These are phyloP conservation scores for Avena insularis DNA, from an alignment of 176 grass and related monocot species.

Conservation along the genomic window DNA sequence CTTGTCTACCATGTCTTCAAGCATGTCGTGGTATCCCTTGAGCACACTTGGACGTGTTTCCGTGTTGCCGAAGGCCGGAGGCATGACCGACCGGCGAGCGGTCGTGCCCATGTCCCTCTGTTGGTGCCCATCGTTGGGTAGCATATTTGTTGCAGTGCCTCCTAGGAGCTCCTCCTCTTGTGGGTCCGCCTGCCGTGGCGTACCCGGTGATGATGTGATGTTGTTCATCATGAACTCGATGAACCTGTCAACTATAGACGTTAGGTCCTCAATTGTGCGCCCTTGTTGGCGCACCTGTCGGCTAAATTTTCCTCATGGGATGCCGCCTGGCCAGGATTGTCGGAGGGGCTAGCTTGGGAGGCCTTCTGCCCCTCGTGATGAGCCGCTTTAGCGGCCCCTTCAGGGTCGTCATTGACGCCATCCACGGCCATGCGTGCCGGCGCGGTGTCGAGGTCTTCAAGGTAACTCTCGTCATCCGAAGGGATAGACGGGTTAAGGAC, in stretches of 20 bases:
- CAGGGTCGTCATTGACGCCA: accelerated
- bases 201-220: accelerated
- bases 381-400: neutral
- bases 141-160: too few species aligned
- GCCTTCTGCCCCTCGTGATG: neutral
- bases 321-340: too few species aligned
- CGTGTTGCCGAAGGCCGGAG: too few species aligned
- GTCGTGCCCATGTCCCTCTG: accelerated
- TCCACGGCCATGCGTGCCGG: neutral
- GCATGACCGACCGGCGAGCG: too few species aligned
- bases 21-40: neutral
- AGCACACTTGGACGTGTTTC: neutral
- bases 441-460: neutral
- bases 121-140: too few species aligned
- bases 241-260: neutral
- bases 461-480: neutral
- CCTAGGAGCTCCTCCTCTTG: neutral
- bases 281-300: neutral
- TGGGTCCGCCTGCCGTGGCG: neutral
- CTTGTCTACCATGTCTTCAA: neutral
- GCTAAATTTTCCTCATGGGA: neutral
- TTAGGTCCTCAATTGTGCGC: neutral
- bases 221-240: neutral
- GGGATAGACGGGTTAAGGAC: neutral
- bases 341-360: neutral